Evolutionary conservation across 116 monocot genomes (phyloP).

Genomic region (Cymodocea nodosa): DNA sequence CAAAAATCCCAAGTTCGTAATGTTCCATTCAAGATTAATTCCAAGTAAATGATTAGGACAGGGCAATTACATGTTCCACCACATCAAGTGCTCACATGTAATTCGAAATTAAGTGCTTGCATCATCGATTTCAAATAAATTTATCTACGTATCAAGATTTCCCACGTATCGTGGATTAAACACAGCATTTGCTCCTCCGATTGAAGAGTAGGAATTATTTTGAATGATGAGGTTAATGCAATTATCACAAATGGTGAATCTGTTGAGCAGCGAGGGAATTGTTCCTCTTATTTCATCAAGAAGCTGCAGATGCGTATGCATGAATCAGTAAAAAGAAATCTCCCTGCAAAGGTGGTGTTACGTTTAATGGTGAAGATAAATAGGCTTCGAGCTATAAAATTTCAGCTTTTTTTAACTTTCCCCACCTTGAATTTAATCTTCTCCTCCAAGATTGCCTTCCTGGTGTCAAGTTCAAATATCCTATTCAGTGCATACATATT

Average conservation of each 20-base stretch:
- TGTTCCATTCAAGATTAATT: too few relatives aligned
- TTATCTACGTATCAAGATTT: too few relatives aligned
- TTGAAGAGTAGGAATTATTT: background rate
- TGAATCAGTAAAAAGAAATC: background rate
- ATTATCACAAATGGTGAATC: constrained; percentile 6
- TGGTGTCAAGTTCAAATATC: constrained; percentile 52
- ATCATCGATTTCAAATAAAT: too few relatives aligned
- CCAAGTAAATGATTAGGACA: too few relatives aligned
- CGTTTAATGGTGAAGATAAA: background rate
- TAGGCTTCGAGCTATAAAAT: background rate
- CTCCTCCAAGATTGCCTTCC: constrained; percentile 41
- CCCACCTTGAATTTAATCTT: constrained; percentile 58
- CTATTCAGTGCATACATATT: constrained; percentile 70
- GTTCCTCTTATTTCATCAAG: constrained; percentile 8
- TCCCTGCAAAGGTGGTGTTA: too few relatives aligned
- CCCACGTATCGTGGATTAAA: background rate
- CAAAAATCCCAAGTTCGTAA: too few relatives aligned
- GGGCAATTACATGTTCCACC: too few relatives aligned
- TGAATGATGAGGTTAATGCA: background rate
- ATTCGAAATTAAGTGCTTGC: too few relatives aligned
- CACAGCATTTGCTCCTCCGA: background rate
- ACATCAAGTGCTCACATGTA: too few relatives aligned
- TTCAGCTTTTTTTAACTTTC: constrained; percentile 22
- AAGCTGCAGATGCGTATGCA: background rate
- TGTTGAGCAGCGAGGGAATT: background rate